Percentiles rank a stretch among this genome's conserved stretches.
Conservation (phyloP, 2,329 filamentous ascomycete species). For the Aquanectria penicillioides region DNA sequence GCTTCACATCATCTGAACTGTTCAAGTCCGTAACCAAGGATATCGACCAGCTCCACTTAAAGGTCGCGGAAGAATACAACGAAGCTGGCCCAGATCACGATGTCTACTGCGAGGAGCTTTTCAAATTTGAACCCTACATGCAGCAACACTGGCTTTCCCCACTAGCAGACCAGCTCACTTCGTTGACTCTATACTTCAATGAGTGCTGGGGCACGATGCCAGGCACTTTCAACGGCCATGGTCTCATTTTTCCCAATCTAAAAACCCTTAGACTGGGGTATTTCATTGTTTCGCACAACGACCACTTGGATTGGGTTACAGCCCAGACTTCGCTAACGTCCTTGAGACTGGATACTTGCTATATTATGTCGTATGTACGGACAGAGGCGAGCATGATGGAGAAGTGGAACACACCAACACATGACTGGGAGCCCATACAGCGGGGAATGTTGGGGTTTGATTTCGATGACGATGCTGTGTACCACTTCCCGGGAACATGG, state of each 20-base stretch:
- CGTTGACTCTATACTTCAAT: slow-evolving; percentile 28
- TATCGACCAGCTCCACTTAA: slow-evolving; percentile 27
- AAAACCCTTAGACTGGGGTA: slow-evolving; percentile 25
- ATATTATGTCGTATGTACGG: neutral
- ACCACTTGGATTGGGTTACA: slow-evolving; percentile 40
- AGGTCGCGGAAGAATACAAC: slow-evolving; percentile 4
- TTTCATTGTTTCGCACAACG: slow-evolving; percentile 26
- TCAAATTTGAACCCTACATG: slow-evolving; percentile 30
- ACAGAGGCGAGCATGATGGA: neutral
- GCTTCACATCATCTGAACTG: neutral
- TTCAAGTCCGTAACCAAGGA: slow-evolving; percentile 15
- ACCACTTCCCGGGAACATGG: neutral
- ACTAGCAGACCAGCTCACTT: slow-evolving; percentile 25
- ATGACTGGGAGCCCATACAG: neutral
- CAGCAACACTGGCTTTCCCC: slow-evolving; percentile 17
- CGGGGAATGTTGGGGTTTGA: too few species aligned
- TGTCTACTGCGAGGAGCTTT: slow-evolving; percentile 17
- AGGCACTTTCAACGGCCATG: slow-evolving; percentile 29
- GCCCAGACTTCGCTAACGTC: slow-evolving; percentile 2
- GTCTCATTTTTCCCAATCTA: slow-evolving; percentile 32
- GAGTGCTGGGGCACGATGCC: slow-evolving; percentile 32
- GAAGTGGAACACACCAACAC: neutral
- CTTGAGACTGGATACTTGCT: slow-evolving; percentile 18
- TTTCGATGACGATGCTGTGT: neutral
- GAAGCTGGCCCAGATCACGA: slow-evolving; percentile 3